phyloP scores from a whole-genome alignment of 495 filamentous ascomycete genomes.

The Penicillium maclennaniae region DNA sequence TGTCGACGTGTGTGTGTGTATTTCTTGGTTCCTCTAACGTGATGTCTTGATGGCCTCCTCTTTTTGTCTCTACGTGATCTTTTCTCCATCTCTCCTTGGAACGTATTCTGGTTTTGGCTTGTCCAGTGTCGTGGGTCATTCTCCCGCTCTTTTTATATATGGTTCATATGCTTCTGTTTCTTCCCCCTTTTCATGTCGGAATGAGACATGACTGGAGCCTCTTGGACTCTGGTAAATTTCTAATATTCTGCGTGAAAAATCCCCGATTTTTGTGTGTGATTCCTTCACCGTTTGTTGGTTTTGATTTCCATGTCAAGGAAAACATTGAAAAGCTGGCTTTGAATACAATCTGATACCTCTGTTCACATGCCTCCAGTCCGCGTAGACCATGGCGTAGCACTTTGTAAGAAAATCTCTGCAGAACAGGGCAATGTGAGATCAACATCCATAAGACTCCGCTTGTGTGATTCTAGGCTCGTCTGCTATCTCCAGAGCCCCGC shows the following conservation, averaged over 20 bases:
- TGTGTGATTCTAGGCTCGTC: not conserved
- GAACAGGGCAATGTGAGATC: not conserved
- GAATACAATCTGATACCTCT: conserved; percentile 9
- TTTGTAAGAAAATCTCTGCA: not conserved
- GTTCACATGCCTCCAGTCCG: not conserved
- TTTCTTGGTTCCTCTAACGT: conserved; percentile 35
- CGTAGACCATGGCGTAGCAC: not conserved
- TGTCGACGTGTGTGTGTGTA: conserved; percentile 40
- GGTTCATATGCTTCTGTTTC: conserved; percentile 5
- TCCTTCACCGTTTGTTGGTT: not conserved
- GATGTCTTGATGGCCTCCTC: conserved; percentile 43
- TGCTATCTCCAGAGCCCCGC: not conserved
- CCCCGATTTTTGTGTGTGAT: not conserved
- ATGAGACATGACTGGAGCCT: not conserved
- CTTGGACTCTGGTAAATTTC: not conserved
- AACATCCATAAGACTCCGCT: not conserved
- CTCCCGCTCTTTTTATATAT: not conserved
- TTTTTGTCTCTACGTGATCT: conserved; percentile 11
- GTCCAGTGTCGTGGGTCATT: not conserved
- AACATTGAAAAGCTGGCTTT: not conserved
- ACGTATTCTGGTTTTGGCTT: conserved; percentile 19
- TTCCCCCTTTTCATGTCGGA: not conserved
- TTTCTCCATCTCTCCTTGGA: conserved; percentile 13
- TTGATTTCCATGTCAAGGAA: not conserved
- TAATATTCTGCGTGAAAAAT: not conserved